Evolutionary conservation across 2,329 filamentous ascomycete genomes (phyloP), one percentile per base, ranked within the genome.

Genomic region (Hymenoscyphus salicellus): DNA sequence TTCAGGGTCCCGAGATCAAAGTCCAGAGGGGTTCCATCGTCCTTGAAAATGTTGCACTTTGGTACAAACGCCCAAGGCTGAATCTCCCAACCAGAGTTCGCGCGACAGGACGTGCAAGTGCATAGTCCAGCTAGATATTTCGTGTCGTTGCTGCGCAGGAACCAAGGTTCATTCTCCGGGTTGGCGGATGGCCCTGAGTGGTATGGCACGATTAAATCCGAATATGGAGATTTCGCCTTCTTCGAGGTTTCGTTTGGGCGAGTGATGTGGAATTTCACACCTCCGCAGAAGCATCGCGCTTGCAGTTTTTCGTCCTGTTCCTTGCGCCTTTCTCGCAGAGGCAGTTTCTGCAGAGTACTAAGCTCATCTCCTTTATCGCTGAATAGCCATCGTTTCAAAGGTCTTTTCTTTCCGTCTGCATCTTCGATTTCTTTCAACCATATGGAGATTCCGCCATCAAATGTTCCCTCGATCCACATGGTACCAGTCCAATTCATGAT

Each of bases 1-100:
- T 79, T 80, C 63, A 87, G 74, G 0, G 82, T 81, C 0, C 79
- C 79, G 30, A 75, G 70, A 0, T 78, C 74, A 5, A 80, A 75
- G 0, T 70, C 64, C 4, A 79, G 65, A 1, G 75, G 71, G 23
- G 72, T 70, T 16, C 76, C 71, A 58, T 56, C 66, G 36, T 75
- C 66, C 30, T 84, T 78, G 20, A 79, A 75, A 61, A 91, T 85
- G 69, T 88, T 86, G 1, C 76, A 74, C n/a, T 80, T 79, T 0
- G 86, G 86, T 0, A 90, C 77, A 71, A 90, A 91, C 0, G 85
- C 55, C 88, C 88, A 91, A 0, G 83, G 78, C 69, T 89, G 83
- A 57, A 90, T 82, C 63, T 89, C 86, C 68, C 86, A 87, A 2
- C 88, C 87, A 0, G 84, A 82, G 0, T 77, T 75, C 3, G 86